Base-by-base conservation (phyloP, 805 yeast genomes). In the Saccharomycopsis capsularis region DNA sequence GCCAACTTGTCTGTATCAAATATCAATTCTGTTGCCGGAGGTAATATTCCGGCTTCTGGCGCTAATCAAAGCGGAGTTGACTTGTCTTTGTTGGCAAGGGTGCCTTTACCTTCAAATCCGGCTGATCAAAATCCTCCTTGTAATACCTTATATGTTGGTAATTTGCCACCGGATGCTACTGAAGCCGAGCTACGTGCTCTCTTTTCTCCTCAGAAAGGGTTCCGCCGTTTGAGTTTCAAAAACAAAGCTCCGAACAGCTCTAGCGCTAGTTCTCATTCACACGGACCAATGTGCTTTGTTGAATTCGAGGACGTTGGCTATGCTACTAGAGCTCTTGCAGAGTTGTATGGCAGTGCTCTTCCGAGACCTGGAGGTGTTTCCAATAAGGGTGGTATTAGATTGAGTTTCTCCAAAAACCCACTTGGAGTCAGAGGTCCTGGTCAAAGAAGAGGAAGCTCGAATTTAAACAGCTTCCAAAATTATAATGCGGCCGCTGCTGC, bases 71-170 rank as follows among this genome's bases (percentile, higher is more conserved):
- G 35, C 51, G 51, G 39, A 42, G 50, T 75, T 68, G 93, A 85
- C 61, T 69, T 85, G 54, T 81, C 89, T 0, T 68, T 85, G 41
- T 66, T 85, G 42, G 89, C 91, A 0, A 68, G 88, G 55, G 89
- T 85, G 27, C 95, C 93, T 13, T 89, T 91, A 3, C 95, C 95
- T 4, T 96, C 96, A 1, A 91, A 91, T 60, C 99, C 99, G 4
- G 98, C 99, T 2, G 99, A 93, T 66, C 99, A 93, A 67, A 93
- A 93, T 62, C 98, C 99, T 3, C 99, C 99, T 5, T 93, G 99
- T 68, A 93, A 93, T 64, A 93, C 99, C 0, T 70, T 93, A 49
- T 93, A 93, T 60, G 99, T 93, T 42, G 99, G 99, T 18, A 93
- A 93, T 64, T 73, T 93, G 60, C 98, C 99, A 2, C 96, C 96